Evolutionary conservation across 2,329 filamentous ascomycete species (phyloP).

Genomic region (Alternaria brassicicola): DNA sequence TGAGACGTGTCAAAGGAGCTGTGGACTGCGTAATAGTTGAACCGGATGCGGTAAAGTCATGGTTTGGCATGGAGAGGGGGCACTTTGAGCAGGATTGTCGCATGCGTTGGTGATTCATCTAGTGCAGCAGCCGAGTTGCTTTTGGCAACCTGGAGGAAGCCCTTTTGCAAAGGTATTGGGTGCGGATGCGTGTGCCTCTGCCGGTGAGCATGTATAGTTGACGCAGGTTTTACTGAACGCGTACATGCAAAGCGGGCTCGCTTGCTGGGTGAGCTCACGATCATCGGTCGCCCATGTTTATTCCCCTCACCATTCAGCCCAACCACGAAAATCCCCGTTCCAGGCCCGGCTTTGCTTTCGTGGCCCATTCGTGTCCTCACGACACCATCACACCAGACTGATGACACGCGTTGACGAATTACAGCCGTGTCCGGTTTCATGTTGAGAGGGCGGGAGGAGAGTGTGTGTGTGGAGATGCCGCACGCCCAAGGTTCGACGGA

Average conservation of each 20-base stretch:
- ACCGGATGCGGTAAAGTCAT: slow-evolving; percentile 3
- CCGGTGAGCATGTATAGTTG: slow-evolving; percentile 7
- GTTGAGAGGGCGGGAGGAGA: slow-evolving; percentile 8
- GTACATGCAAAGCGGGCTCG: not conserved
- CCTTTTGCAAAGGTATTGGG: not conserved
- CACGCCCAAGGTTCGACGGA: slow-evolving; percentile 8
- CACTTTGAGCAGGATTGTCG: not conserved
- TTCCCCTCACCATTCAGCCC: not conserved
- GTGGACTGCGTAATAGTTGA: slow-evolving; percentile 8
- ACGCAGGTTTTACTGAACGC: slow-evolving; percentile 1
- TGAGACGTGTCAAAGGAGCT: slow-evolving; percentile 23
- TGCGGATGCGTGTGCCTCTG: not conserved
- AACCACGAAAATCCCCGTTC: not conserved
- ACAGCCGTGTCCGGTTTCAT: slow-evolving; percentile 16
- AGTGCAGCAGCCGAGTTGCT: slow-evolving; percentile 8
- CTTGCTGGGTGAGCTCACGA: not conserved
- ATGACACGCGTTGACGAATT: slow-evolving; percentile 16
- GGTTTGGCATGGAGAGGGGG: slow-evolving; percentile 4
- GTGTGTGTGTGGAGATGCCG: not conserved
- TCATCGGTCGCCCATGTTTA: slow-evolving; percentile 1
- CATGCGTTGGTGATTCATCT: slow-evolving; percentile 1
- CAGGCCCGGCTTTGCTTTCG: not conserved
- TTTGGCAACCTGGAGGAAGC: not conserved
- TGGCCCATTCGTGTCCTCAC: slow-evolving; percentile 5
- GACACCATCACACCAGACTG: slow-evolving; percentile 9